Evolutionary conservation across 2,329 filamentous ascomycete species (phyloP).

Genomic region (Ophiostoma ulmi): DNA sequence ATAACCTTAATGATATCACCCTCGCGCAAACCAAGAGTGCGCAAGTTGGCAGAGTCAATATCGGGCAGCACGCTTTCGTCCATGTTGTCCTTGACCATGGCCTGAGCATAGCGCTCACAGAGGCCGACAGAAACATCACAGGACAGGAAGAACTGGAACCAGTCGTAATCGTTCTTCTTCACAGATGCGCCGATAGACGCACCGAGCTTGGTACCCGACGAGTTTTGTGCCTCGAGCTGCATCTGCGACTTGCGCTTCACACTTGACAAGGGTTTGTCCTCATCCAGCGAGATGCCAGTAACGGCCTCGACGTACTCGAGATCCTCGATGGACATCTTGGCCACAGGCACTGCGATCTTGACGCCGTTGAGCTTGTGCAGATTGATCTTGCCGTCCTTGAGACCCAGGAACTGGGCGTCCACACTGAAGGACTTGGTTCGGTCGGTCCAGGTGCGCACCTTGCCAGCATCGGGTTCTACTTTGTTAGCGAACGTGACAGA

Average conservation of each 20-base stretch:
- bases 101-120: conserved; percentile 88
- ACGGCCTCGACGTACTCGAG: conserved; percentile 87
- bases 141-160: conserved; percentile 96
- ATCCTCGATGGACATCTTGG: conserved; percentile 94
- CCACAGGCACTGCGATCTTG: conserved; percentile 92
- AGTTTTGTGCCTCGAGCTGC: conserved; percentile 31
- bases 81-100: conserved; percentile 89
- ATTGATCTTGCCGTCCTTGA: conserved; percentile 90
- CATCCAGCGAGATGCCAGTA: conserved; percentile 85
- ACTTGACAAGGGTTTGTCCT: conserved; percentile 88
- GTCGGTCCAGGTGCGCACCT: conserved; percentile 91
- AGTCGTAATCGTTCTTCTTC: conserved; percentile 78
- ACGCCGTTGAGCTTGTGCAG: conserved; percentile 97
- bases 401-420: conserved; percentile 89
- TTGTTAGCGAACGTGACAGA: not conserved
- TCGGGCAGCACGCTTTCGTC: conserved; percentile 88
- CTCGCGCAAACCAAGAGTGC: conserved; percentile 88
- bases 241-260: conserved; percentile 50
- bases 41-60: conserved; percentile 74
- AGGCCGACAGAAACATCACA: conserved; percentile 89
- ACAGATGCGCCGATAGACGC: conserved; percentile 65
- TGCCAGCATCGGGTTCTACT: conserved; percentile 72
- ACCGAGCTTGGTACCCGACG: conserved; percentile 43
- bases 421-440: conserved; percentile 94
- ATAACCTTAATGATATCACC: conserved; percentile 96